These are phyloP conservation scores for Auricularia sp. DNA, from an alignment of 768 basidiomycete genomes.

Conservation along the genomic window DNA sequence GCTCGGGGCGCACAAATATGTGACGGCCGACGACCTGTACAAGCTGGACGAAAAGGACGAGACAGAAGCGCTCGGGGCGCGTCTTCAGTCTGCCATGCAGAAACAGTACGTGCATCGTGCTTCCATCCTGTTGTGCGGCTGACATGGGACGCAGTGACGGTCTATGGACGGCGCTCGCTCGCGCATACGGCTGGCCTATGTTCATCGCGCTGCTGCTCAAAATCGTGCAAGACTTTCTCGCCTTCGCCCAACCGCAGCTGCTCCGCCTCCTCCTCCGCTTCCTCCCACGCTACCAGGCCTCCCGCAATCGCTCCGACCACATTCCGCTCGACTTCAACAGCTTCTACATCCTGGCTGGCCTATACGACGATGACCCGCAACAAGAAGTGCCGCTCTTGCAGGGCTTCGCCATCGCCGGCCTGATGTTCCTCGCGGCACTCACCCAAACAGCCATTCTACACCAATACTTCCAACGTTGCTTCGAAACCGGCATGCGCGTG, in stretches of 20 bases:
- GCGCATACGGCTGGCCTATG: conserved; percentile 74
- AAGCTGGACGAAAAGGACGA: conserved; percentile 58
- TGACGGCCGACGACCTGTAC: conserved; percentile 83
- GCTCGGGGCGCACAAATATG: conserved; percentile 51
- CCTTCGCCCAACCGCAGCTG: conserved; percentile 81
- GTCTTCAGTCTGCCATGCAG: conserved; percentile 50
- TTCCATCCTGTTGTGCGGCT: not conserved
- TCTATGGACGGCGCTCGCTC: conserved; percentile 63
- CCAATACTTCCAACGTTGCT: conserved; percentile 83
- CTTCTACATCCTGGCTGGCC: not conserved
- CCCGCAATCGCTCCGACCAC: conserved; percentile 24
- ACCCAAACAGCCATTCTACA: conserved; percentile 70
- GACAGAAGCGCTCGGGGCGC: conserved; percentile 53
- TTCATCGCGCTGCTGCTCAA: conserved; percentile 50
- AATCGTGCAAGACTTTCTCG: conserved; percentile 65
- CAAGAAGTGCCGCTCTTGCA: conserved; percentile 29
- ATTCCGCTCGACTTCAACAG: conserved; percentile 6
- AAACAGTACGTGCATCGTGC: conserved; percentile 39
- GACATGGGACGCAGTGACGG: conserved; percentile 32
- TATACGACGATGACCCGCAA: conserved; percentile 17
- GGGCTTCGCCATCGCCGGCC: conserved; percentile 64
- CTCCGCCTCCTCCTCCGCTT: conserved; percentile 70
- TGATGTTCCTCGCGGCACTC: conserved; percentile 78
- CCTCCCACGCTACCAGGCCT: conserved; percentile 64
- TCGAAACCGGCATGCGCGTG: conserved; percentile 86